Conservation (phyloP, 1,284 basidiomycete genomes). For the Cryptococcus neoformans region DNA sequence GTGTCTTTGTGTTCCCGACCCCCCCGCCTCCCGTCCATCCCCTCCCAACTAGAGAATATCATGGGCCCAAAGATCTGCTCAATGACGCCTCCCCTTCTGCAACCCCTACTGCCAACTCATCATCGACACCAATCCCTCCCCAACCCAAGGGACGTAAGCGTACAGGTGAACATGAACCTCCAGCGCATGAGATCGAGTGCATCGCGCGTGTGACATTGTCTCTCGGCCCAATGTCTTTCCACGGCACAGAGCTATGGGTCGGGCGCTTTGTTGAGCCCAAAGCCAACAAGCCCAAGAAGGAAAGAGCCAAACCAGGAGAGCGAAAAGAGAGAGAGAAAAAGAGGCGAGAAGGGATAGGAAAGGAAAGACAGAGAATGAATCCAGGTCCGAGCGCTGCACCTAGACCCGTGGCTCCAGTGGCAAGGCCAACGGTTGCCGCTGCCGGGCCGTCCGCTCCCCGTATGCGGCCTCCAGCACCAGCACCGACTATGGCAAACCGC, state of each 20-base stretch:
- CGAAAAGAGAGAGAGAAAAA: constrained; percentile 6
- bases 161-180: constrained; percentile 21
- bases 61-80: constrained; percentile 10
- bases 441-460: neutral
- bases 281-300: constrained; percentile 4
- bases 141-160: constrained; percentile 3
- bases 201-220: constrained; percentile 37
- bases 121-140: neutral
- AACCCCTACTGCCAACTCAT: neutral
- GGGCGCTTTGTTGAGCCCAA: constrained; percentile 42
- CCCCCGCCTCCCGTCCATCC: constrained; percentile 27
- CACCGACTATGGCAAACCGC: neutral
- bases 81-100: constrained; percentile 1
- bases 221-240: constrained; percentile 41
- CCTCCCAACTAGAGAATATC: constrained; percentile 30
- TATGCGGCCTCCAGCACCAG: neutral
- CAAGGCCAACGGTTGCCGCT: neutral
- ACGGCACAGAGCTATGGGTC: constrained; percentile 43
- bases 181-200: constrained; percentile 46
- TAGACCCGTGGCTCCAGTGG: neutral
- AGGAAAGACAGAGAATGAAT: neutral
- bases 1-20: constrained; percentile 38
- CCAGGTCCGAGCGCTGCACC: neutral
- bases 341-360: constrained; percentile 4
- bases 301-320: constrained; percentile 5